Percentiles rank a stretch among this genome's conserved stretches.
Evolutionary conservation across 768 basidiomycete genomes (phyloP).

Genomic region (Naganishia vaughanmartiniae): DNA sequence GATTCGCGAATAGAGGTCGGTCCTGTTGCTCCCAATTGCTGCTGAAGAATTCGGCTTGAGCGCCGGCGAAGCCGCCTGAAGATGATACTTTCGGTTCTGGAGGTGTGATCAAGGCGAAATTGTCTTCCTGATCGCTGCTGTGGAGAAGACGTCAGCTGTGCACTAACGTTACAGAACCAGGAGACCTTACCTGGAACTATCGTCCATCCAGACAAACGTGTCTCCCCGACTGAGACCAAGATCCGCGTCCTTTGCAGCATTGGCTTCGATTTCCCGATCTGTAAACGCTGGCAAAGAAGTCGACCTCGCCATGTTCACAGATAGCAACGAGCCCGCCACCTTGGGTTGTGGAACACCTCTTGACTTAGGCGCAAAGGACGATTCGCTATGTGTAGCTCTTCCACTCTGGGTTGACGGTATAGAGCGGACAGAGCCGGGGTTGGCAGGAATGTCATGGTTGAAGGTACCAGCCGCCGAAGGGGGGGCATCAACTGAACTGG

Average conservation of each 20-base stretch:
- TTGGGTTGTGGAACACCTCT: background rate
- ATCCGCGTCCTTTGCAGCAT: conserved; percentile 45
- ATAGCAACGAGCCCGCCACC: background rate
- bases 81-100: background rate
- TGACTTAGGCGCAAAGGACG: background rate
- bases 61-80: conserved; percentile 2
- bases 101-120: background rate
- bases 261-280: conserved; percentile 40
- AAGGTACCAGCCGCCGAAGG: background rate
- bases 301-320: conserved; percentile 45
- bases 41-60: background rate
- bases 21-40: background rate
- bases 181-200: background rate
- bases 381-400: background rate
- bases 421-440: background rate
- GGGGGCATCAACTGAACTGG: background rate
- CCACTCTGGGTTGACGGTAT: background rate
- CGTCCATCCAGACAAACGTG: conserved; percentile 44
- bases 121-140: conserved; percentile 5
- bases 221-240: conserved; percentile 45
- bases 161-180: background rate
- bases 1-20: conserved; percentile 25
- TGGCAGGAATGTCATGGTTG: background rate
- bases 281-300: conserved; percentile 46
- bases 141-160: background rate